Evolutionary conservation across 306 rosid species (phyloP).

Genomic region (Elaeagnus macrophylla): DNA sequence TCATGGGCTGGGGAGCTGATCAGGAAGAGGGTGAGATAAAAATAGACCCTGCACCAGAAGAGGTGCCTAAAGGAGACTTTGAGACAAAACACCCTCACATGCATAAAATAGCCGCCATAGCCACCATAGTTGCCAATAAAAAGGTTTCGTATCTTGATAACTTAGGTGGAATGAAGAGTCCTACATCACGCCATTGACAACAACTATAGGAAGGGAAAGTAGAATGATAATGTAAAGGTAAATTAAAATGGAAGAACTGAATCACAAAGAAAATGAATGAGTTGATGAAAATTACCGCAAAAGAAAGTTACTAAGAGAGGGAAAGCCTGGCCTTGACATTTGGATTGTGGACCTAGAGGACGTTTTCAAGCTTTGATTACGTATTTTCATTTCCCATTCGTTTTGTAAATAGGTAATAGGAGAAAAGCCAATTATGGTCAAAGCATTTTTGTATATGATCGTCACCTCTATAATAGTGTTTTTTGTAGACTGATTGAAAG

Average conservation of each 20-base stretch:
- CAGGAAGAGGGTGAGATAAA: slow-evolving; percentile 35
- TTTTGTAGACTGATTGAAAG: slow-evolving; percentile 25
- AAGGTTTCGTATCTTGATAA: slow-evolving; percentile 63
- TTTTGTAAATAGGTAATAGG: slow-evolving; percentile 51
- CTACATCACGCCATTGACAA: slow-evolving; percentile 70
- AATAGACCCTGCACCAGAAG: slow-evolving; percentile 38
- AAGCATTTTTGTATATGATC: slow-evolving; percentile 25
- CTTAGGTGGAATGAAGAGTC: slow-evolving; percentile 75
- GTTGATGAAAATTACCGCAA: slow-evolving; percentile 16
- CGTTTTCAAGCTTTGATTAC: slow-evolving; percentile 24
- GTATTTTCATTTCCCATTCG: slow-evolving; percentile 30
- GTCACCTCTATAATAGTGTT: slow-evolving; percentile 18
- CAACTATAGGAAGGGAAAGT: not conserved
- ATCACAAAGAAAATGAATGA: not conserved
- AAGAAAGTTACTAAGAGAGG: slow-evolving; percentile 7
- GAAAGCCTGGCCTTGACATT: slow-evolving; percentile 17
- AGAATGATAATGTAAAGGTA: not conserved
- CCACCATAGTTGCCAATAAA: slow-evolving; percentile 39
- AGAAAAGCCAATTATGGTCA: slow-evolving; percentile 19
- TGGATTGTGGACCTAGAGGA: slow-evolving; percentile 14
- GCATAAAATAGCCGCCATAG: slow-evolving; percentile 24
- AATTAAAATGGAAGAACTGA: not conserved
- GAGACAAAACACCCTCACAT: slow-evolving; percentile 34
- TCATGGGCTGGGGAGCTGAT: slow-evolving; percentile 84
- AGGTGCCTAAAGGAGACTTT: slow-evolving; percentile 15